Evolutionary conservation across 257 asterid genomes (phyloP).

Genomic region (Nicotiana knightiana): DNA sequence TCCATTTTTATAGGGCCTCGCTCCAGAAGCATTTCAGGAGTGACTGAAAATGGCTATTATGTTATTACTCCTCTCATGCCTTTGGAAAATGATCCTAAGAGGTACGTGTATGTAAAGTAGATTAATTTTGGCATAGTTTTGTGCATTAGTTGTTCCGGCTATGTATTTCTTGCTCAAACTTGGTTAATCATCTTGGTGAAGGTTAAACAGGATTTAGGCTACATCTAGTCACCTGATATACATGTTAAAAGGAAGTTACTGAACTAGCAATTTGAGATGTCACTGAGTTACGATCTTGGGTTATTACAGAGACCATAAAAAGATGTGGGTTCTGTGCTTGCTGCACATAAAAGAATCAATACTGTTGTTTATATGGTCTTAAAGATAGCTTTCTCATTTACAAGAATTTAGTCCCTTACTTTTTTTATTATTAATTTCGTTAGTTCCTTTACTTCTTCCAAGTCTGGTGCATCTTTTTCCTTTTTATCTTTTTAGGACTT

Average conservation of each 20-base stretch:
- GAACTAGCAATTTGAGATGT: neutral
- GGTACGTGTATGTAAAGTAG: constrained; percentile 28
- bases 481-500: neutral
- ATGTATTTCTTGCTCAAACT: neutral
- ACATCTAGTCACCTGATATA: neutral
- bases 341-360: neutral
- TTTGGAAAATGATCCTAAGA: constrained; percentile 48
- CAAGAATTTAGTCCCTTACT: neutral
- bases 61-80: constrained; percentile 78
- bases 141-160: neutral
- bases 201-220: neutral
- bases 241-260: neutral
- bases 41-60: constrained; percentile 92
- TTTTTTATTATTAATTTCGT: no score
- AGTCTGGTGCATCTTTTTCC: neutral
- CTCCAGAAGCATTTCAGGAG: constrained; percentile 95
- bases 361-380: neutral
- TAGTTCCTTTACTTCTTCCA: neutral
- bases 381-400: neutral
- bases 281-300: neutral
- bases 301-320: neutral
- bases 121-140: neutral
- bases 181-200: neutral
- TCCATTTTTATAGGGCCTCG: constrained; percentile 88
- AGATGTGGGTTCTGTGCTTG: neutral